Percentiles rank a stretch among this genome's conserved stretches.
Evolutionary conservation across 805 yeast genomes (phyloP).

Genomic region (Debaryomyces tyrocola): DNA sequence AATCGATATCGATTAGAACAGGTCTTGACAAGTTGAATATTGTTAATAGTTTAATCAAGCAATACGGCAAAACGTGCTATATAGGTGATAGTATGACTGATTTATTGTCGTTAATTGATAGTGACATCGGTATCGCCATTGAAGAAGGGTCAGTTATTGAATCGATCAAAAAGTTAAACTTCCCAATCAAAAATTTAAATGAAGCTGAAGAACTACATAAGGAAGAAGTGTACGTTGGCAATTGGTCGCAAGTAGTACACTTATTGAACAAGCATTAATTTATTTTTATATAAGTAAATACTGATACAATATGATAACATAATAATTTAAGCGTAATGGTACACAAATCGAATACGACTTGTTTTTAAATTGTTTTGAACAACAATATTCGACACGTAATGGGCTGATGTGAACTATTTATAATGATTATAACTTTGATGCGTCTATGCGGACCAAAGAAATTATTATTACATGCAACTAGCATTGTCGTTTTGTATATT

Average conservation of each 20-base stretch:
- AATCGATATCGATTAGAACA: slow-evolving; percentile 38
- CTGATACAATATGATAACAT: too few relatives aligned
- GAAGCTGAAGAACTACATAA: neutral
- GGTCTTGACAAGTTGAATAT: slow-evolving; percentile 50
- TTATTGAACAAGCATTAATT: neutral
- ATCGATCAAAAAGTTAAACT: slow-evolving; percentile 5
- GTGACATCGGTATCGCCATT: slow-evolving; percentile 49
- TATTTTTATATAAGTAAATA: too few relatives aligned
- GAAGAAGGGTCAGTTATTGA: slow-evolving; percentile 33
- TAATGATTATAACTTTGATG: neutral
- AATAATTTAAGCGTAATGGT: too few relatives aligned
- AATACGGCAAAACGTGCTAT: slow-evolving; percentile 34
- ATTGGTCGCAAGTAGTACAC: slow-evolving; percentile 9
- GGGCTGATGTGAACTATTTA: too few relatives aligned
- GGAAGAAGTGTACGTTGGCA: slow-evolving; percentile 3
- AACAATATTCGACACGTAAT: too few relatives aligned
- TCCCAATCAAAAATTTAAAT: neutral
- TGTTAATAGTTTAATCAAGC: slow-evolving; percentile 11
- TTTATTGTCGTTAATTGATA: slow-evolving; percentile 47
- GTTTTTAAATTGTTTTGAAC: too few relatives aligned
- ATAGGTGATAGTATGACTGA: slow-evolving; percentile 69
- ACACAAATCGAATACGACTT: too few relatives aligned
- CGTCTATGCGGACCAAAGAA: neutral
- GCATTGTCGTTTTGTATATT: too few relatives aligned
- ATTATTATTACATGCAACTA: neutral